phyloP scores from a whole-genome alignment of 2,329 filamentous ascomycete species.

The Didymella segeticola region DNA sequence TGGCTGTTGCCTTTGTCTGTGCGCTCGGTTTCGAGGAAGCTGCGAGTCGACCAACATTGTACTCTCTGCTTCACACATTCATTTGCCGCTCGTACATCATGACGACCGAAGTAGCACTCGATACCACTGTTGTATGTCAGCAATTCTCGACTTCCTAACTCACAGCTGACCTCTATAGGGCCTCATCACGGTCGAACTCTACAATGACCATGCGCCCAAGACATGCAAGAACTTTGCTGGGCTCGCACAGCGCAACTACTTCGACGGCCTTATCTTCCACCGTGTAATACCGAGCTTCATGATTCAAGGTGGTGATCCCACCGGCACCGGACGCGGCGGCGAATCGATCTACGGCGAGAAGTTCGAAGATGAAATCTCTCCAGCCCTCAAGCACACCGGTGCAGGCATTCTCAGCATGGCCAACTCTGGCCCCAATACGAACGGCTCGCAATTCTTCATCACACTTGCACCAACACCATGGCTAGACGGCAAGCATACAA shows the following conservation, averaged over 20 bases:
- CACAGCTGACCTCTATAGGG: constrained; percentile 62
- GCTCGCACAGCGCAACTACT: constrained; percentile 84
- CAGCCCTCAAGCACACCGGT: constrained; percentile 84
- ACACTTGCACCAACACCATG: constrained; percentile 93
- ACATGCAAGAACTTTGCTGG: constrained; percentile 88
- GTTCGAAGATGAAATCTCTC: constrained; percentile 89
- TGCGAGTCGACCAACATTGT: constrained; percentile 26
- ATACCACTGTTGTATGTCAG: constrained; percentile 80
- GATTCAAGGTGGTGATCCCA: constrained; percentile 93
- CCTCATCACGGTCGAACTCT: constrained; percentile 85
- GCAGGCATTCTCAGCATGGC: constrained; percentile 97
- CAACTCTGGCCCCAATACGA: constrained; percentile 90
- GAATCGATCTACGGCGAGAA: constrained; percentile 89
- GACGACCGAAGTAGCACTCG: constrained; percentile 74
- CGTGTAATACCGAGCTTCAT: constrained; percentile 96
- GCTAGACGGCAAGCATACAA: constrained; percentile 96
- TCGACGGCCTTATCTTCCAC: constrained; percentile 85
- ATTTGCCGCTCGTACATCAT: constrained; percentile 24
- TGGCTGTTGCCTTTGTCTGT: constrained; percentile 10
- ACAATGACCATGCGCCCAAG: constrained; percentile 85
- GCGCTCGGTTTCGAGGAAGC: constrained; percentile 9
- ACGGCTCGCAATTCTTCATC: constrained; percentile 95
- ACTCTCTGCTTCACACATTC: constrained; percentile 16
- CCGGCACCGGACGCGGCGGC: constrained; percentile 89
- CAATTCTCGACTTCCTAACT: too few species aligned